These are phyloP conservation scores for Cytospora mali DNA, from an alignment of 2,329 filamentous ascomycete species.

Conservation along the genomic window DNA sequence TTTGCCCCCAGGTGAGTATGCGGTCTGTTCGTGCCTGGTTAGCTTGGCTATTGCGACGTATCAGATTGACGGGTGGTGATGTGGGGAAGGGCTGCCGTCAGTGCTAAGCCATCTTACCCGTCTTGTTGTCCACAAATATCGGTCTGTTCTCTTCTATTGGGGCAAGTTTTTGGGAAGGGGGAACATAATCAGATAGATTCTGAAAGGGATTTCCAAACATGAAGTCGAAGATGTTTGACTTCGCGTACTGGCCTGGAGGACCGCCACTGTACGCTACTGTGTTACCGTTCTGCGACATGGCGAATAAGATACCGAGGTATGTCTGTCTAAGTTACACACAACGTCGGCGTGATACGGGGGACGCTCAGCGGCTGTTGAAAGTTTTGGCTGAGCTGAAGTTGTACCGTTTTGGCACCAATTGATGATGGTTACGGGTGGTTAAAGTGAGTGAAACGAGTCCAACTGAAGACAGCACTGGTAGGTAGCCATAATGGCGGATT, in stretches of 20 bases:
- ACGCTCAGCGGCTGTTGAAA: neutral
- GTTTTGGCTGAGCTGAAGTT: neutral
- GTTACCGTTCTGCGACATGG: slow-evolving; percentile 10
- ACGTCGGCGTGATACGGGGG: neutral
- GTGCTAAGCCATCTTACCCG: slow-evolving; percentile 36
- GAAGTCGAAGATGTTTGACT: slow-evolving; percentile 41
- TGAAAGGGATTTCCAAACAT: slow-evolving; percentile 43
- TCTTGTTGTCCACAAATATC: slow-evolving; percentile 46
- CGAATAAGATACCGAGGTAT: neutral
- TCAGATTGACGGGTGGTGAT: neutral
- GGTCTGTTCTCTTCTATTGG: slow-evolving; percentile 38
- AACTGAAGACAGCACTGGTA: neutral
- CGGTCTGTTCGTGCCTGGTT: slow-evolving; percentile 36
- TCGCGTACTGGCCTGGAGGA: slow-evolving; percentile 32
- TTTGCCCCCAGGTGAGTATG: slow-evolving; percentile 39
- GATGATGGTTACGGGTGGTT: neutral
- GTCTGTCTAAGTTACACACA: neutral
- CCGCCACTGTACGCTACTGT: slow-evolving; percentile 31
- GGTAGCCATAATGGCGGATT: neutral
- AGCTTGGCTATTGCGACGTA: slow-evolving; percentile 4
- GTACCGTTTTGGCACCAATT: neutral
- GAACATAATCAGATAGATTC: slow-evolving; percentile 35
- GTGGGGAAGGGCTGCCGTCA: neutral
- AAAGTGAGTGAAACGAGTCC: neutral
- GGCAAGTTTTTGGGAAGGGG: slow-evolving; percentile 37